phyloP scores from a whole-genome alignment of 768 basidiomycete genomes.

The Suillus weaverae region DNA sequence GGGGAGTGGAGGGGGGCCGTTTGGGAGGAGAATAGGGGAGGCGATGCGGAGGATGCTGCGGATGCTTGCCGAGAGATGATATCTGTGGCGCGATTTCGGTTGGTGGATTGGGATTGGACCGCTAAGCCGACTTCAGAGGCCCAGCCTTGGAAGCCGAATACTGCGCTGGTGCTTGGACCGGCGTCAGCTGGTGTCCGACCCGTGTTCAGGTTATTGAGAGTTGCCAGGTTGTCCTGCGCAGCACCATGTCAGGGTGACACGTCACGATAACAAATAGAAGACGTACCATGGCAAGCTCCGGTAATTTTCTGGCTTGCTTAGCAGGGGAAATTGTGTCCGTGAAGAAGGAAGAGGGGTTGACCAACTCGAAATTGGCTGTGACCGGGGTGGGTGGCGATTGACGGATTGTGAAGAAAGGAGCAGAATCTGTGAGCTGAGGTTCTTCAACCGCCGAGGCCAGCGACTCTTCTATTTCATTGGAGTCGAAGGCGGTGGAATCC shows the following conservation, averaged over 20 bases:
- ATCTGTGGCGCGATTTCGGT: slow-evolving; percentile 29
- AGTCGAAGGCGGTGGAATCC: background rate
- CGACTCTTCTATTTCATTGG: slow-evolving; percentile 2
- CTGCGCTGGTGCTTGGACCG: slow-evolving; percentile 7
- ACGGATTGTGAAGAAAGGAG: slow-evolving; percentile 1
- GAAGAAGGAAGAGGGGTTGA: slow-evolving; percentile 30
- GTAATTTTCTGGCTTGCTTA: slow-evolving; percentile 28
- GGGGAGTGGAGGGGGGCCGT: slow-evolving; percentile 31
- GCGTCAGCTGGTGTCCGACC: slow-evolving; percentile 22
- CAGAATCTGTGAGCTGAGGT: slow-evolving; percentile 8
- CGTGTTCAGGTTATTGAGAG: slow-evolving; percentile 25
- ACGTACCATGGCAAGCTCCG: slow-evolving; percentile 33
- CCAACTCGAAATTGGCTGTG: slow-evolving; percentile 15
- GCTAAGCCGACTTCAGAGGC: slow-evolving; percentile 31
- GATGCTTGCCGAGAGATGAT: slow-evolving; percentile 31
- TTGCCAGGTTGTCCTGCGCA: slow-evolving; percentile 29
- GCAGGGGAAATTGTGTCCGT: slow-evolving; percentile 19
- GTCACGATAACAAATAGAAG: background rate
- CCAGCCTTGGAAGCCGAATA: slow-evolving; percentile 30
- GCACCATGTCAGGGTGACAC: background rate
- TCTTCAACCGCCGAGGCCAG: slow-evolving; percentile 21
- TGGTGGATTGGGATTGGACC: slow-evolving; percentile 12
- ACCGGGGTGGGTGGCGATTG: slow-evolving; percentile 8
- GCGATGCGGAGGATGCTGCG: slow-evolving; percentile 22
- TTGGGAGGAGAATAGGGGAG: slow-evolving; percentile 18